Evolutionary conservation across 2,329 filamentous ascomycete species (phyloP).

Genomic region (Orbilia ellipsospora): DNA sequence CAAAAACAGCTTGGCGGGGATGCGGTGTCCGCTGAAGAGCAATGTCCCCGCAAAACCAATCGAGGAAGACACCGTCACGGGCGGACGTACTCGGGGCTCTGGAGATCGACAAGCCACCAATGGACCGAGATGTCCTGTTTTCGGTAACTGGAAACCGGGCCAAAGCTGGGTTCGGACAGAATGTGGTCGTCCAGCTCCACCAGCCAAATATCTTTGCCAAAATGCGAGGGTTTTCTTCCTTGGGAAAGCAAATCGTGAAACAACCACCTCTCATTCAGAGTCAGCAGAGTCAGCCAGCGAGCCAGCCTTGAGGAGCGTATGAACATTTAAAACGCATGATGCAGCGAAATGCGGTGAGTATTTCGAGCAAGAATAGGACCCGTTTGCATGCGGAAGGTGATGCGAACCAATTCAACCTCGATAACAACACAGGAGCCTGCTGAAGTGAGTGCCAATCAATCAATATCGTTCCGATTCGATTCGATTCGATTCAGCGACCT

Average conservation of each 20-base stretch:
- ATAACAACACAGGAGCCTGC: conserved; percentile 10
- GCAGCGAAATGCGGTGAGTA: conserved; percentile 26
- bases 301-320: not conserved
- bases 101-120: conserved; percentile 50
- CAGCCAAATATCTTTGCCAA: conserved; percentile 4
- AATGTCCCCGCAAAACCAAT: conserved; percentile 7
- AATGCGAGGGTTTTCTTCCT: conserved; percentile 8
- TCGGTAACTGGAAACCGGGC: conserved; percentile 46
- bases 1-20: no score
- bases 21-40: not conserved
- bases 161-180: conserved; percentile 40
- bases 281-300: not conserved
- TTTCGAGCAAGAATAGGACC: conserved; percentile 10
- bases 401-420: conserved; percentile 29
- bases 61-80: not conserved
- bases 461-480: conserved; percentile 1
- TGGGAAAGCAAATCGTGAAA: conserved; percentile 42
- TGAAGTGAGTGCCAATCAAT: no score
- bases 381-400: conserved; percentile 54
- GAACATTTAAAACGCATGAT: conserved; percentile 51
- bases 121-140: conserved; percentile 40
- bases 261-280: conserved; percentile 4
- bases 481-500: conserved; percentile 28
- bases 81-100: conserved; percentile 8
- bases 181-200: conserved; percentile 14